A percentile compares a stretch with the other conserved stretches of the same genome.
Evolutionary conservation across 768 basidiomycete genomes (phyloP).

Genomic region (Termitomyces sp.): DNA sequence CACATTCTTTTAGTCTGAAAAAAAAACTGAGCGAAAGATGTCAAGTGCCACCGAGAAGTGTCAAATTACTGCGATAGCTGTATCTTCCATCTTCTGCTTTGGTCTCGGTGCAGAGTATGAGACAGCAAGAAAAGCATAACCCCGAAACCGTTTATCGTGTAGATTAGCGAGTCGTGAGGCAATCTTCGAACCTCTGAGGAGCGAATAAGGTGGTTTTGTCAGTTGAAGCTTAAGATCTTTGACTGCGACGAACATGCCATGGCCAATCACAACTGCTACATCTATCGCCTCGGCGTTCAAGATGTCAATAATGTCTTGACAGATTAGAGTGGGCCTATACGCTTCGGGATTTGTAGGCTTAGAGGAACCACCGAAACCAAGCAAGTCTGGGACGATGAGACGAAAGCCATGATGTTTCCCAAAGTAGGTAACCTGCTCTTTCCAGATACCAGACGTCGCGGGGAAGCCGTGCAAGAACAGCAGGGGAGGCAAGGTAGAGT

Average conservation of each 20-base stretch:
- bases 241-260: constrained; percentile 31
- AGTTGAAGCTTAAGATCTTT: not conserved
- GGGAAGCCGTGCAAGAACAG: constrained; percentile 50
- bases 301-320: constrained; percentile 42
- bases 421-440: constrained; percentile 38
- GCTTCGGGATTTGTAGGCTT: constrained; percentile 40
- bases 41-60: not conserved
- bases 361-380: constrained; percentile 50
- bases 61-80: constrained; percentile 20
- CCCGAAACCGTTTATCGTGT: constrained; percentile 36
- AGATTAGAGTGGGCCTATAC: constrained; percentile 38
- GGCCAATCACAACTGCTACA: constrained; percentile 39
- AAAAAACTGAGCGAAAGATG: not conserved
- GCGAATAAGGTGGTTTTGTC: not conserved
- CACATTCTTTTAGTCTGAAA: constrained; percentile 31
- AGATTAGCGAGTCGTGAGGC: constrained; percentile 38
- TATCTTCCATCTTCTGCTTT: constrained; percentile 24
- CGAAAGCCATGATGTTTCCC: constrained; percentile 35
- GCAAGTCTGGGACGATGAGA: constrained; percentile 47
- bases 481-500: constrained; percentile 33
- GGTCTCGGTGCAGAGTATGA: constrained; percentile 34
- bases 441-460: constrained; percentile 40
- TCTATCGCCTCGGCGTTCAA: constrained; percentile 35
- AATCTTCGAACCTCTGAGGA: constrained; percentile 36
- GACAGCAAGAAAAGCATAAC: constrained; percentile 38